These are phyloP conservation scores for Kuraishia borneana DNA, from an alignment of 805 yeast species.

Conservation along the genomic window DNA sequence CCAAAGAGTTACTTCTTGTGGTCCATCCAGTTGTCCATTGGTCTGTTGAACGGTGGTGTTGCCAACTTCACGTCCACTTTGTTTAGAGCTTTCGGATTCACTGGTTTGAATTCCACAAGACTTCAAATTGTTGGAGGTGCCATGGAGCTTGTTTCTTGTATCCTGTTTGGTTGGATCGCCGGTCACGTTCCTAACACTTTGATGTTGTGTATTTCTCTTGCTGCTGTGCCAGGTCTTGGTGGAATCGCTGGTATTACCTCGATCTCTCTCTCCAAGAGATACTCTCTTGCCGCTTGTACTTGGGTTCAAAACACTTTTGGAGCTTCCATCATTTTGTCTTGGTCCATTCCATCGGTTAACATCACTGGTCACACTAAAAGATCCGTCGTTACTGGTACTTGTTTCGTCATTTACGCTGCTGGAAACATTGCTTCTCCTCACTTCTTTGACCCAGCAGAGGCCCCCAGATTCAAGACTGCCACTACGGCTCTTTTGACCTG, in stretches of 20 bases:
- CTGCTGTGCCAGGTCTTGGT: slow-evolving; percentile 8
- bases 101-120: slow-evolving; percentile 15
- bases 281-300: slow-evolving; percentile 15
- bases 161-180: slow-evolving; percentile 17
- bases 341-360: slow-evolving; percentile 20
- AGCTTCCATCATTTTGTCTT: slow-evolving; percentile 6
- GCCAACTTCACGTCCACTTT: slow-evolving; percentile 33
- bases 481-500: slow-evolving; percentile 40
- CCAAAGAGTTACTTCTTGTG: slow-evolving; percentile 11
- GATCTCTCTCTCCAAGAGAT: slow-evolving; percentile 11
- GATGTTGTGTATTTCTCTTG: slow-evolving; percentile 9
- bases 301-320: slow-evolving; percentile 9
- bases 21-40: slow-evolving; percentile 1
- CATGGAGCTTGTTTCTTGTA: slow-evolving; percentile 18
- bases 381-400: slow-evolving; percentile 37
- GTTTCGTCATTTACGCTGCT: slow-evolving; percentile 49
- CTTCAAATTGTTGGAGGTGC: slow-evolving; percentile 17
- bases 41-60: slow-evolving; percentile 23
- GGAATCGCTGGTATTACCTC: slow-evolving; percentile 6
- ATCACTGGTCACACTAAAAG: slow-evolving; percentile 62
- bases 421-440: slow-evolving; percentile 67
- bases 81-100: slow-evolving; percentile 22
- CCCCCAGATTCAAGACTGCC: slow-evolving; percentile 47
- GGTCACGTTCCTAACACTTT: slow-evolving; percentile 14
- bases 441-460: slow-evolving; percentile 42